A percentile compares a stretch with the other conserved stretches of the same genome.
Conservation (phyloP, 139 green algal species). For the Chlamydomonas sp. region DNA sequence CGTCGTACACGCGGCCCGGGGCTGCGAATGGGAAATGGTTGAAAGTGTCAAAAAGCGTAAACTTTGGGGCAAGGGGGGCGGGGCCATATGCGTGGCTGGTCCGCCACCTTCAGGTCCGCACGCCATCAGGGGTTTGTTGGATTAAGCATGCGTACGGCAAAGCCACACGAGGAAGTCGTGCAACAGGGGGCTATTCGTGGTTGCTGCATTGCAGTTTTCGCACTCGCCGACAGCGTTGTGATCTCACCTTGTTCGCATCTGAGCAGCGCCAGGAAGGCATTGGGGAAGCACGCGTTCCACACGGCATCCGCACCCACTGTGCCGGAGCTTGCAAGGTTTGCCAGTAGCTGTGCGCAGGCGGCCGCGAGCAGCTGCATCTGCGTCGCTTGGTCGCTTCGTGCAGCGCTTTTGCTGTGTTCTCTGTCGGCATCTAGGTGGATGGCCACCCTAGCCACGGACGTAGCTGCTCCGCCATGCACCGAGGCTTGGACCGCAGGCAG, state of each 20-base stretch:
- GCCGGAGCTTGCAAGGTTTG: constrained; percentile 29
- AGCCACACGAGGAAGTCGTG: background rate
- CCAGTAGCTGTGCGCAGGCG: constrained; percentile 32
- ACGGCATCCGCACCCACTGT: constrained; percentile 6
- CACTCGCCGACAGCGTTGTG: no score
- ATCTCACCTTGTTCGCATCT: background rate
- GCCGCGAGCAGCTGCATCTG: background rate
- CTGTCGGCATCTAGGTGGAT: background rate
- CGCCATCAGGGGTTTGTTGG: background rate
- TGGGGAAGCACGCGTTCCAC: constrained; percentile 20
- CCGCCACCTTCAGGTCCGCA: background rate
- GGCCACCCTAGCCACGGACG: background rate
- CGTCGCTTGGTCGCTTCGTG: background rate
- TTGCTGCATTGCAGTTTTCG: no score
- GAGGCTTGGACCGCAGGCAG: background rate
- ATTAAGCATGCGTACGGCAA: background rate
- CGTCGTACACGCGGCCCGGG: constrained; percentile 3
- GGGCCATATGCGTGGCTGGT: background rate
- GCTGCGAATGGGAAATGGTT: background rate
- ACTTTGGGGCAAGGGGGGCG: background rate
- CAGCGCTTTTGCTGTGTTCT: no score
- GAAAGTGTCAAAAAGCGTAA: background rate
- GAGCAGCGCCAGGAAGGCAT: background rate
- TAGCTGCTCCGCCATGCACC: background rate
- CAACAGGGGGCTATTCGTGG: background rate